Base-by-base conservation (phyloP, 2,329 filamentous ascomycete species). In the Keithomyces neogunnii region DNA sequence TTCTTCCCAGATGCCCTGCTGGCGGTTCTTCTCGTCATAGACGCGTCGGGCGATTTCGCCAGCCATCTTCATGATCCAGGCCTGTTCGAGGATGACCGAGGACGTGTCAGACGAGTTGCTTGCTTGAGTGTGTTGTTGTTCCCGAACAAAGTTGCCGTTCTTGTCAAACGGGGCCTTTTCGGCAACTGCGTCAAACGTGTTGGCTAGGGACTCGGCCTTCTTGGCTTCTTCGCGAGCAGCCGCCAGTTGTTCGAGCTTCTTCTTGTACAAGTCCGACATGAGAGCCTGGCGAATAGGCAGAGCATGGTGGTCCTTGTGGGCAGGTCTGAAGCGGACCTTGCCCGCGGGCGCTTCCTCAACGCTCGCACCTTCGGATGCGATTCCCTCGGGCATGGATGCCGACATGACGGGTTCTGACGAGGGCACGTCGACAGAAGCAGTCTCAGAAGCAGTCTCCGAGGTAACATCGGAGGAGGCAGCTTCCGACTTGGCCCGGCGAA, bases 51-150 rank as follows among this genome's bases (percentile, higher is more conserved):
- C 89, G 60, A 97, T 92, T 68, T 97, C 93, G 56, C 85, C 85
- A 4, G 92, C 91, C 81, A 99, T 93, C 73, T 96, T 93, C 73
- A 86, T 83, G 70, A 93, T 86, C 87, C 88, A 93, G 3, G 88
- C 88, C 66, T 89, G 85, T 64, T 90, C 86, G 30, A 89, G 73
- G 47, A 89, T 88, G 31, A 77, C 74, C 0, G 78, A 78, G 10
- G 77, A 74, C 4, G 71, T 73, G 33, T 80, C 77, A 1, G 75
- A 76, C 3, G 40, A 44, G 40, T 44, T 44, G 49, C 57, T 57
- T 28, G 58, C 53, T 35, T 57, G 57, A 61, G 53, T 65, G 63
- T 61, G 60, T 28, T 40, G 35, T 7, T 44, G 38, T 58, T 64
- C 69, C 53, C 61, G 62, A 56, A 48, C 59, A 56, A 58, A 47